Conservation (phyloP, 192 early-diverging fungal genomes). For the Phycomyces blakesleeanus region DNA sequence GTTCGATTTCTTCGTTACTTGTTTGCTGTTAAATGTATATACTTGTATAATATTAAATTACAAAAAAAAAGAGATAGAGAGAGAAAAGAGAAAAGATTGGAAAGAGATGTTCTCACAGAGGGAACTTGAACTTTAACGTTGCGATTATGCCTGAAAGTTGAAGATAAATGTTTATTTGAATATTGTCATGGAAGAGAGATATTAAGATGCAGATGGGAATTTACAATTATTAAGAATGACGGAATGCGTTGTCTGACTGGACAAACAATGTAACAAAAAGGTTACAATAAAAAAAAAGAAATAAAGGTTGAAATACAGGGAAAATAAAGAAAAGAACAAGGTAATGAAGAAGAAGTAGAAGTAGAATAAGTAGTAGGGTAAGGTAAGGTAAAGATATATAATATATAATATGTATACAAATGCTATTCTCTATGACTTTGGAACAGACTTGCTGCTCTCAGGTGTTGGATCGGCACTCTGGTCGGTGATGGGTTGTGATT, state of each 20-base stretch:
- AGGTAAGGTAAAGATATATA: background rate
- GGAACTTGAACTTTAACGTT: background rate
- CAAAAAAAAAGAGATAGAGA: background rate
- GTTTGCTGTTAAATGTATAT: no score
- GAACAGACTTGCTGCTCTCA: background rate
- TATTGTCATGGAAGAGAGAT: constrained; percentile 1
- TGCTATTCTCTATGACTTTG: background rate
- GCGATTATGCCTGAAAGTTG: background rate
- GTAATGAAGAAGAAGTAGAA: background rate
- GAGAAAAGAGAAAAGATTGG: background rate
- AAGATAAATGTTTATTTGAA: constrained; percentile 2
- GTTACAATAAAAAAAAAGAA: no score
- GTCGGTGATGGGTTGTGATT: no score
- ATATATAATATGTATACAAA: background rate
- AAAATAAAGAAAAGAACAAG: no score
- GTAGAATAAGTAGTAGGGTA: background rate
- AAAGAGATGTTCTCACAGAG: background rate
- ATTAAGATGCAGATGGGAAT: constrained; percentile 4
- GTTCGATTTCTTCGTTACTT: no score
- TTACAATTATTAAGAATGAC: constrained; percentile 4
- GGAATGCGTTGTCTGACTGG: background rate
- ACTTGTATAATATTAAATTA: no score
- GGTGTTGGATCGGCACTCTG: background rate
- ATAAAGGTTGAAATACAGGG: no score
- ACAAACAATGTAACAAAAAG: background rate